A percentile compares a stretch with the other conserved stretches of the same genome.
Evolutionary conservation across 129 eudicot species (phyloP).

Genomic region (Flaveria sonorensis): DNA sequence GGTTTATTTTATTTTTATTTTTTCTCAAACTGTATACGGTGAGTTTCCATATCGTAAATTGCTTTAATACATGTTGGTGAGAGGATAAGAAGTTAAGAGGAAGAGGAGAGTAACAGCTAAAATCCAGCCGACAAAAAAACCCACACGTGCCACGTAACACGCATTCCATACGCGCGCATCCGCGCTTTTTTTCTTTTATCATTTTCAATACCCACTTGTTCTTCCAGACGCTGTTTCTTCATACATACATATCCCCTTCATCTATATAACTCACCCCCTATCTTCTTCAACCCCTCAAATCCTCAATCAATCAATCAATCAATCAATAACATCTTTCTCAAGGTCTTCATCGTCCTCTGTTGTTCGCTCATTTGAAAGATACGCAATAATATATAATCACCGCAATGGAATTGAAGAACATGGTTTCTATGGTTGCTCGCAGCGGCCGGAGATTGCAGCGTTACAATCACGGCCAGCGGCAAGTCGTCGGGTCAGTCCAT

Average conservation of each 20-base stretch:
- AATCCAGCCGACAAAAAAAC: conserved; percentile 22
- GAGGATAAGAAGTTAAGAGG: background rate
- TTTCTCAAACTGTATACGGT: too few relatives aligned
- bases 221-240: conserved; percentile 1
- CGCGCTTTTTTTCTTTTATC: conserved; percentile 19
- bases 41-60: too few relatives aligned
- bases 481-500: conserved; percentile 71
- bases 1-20: too few relatives aligned
- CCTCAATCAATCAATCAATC: background rate
- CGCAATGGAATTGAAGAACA: conserved; percentile 46
- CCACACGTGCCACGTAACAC: conserved; percentile 42
- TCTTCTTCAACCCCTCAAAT: background rate
- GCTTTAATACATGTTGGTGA: background rate
- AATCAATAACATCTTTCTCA: background rate
- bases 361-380: background rate
- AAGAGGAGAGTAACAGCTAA: background rate
- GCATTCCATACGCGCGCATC: conserved; percentile 34
- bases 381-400: background rate
- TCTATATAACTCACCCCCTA: conserved; percentile 5
- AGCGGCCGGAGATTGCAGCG: conserved; percentile 79
- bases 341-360: background rate
- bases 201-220: background rate
- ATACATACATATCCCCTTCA: background rate
- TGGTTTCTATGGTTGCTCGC: conserved; percentile 70
- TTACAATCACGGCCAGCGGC: conserved; percentile 68